Percentiles rank a stretch among this genome's conserved stretches.
Conservation (phyloP, 495 filamentous ascomycete species). For the Tuber melanosporum region DNA sequence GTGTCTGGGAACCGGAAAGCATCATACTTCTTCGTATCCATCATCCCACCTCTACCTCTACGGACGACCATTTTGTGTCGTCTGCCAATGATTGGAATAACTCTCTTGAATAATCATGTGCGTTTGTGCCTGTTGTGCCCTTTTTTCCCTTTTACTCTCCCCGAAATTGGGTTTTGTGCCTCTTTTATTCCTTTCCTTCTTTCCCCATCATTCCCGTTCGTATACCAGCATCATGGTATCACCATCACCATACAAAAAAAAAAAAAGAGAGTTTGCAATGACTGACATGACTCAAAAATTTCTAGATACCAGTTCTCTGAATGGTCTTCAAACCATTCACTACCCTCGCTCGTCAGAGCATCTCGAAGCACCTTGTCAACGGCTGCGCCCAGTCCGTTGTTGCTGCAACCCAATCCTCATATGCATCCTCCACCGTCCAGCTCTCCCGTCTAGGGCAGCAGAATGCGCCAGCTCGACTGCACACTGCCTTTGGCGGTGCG, state of each 20-base stretch:
- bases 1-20: not conserved
- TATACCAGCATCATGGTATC: not conserved
- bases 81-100: slow-evolving; percentile 36
- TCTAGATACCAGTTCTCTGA: slow-evolving; percentile 51
- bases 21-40: not conserved
- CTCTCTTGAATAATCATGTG: slow-evolving; percentile 34
- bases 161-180: slow-evolving; percentile 10
- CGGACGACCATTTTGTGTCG: slow-evolving; percentile 36
- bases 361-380: slow-evolving; percentile 91
- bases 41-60: not conserved
- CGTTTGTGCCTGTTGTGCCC: slow-evolving; percentile 7
- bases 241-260: not conserved
- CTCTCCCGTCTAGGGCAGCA: slow-evolving; percentile 49
- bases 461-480: slow-evolving; percentile 51
- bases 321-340: slow-evolving; percentile 77
- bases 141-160: not conserved
- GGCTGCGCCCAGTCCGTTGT: slow-evolving; percentile 97
- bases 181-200: not conserved
- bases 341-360: slow-evolving; percentile 93
- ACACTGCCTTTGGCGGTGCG: slow-evolving; percentile 56
- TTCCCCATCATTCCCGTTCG: not conserved
- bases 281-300: slow-evolving; percentile 10
- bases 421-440: slow-evolving; percentile 65
- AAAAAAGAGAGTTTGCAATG: not conserved
- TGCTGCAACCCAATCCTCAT: slow-evolving; percentile 83